These are phyloP conservation scores for Saksenaea vasiformis DNA, from an alignment of 371 early-diverging fungal genomes.

Conservation along the genomic window DNA sequence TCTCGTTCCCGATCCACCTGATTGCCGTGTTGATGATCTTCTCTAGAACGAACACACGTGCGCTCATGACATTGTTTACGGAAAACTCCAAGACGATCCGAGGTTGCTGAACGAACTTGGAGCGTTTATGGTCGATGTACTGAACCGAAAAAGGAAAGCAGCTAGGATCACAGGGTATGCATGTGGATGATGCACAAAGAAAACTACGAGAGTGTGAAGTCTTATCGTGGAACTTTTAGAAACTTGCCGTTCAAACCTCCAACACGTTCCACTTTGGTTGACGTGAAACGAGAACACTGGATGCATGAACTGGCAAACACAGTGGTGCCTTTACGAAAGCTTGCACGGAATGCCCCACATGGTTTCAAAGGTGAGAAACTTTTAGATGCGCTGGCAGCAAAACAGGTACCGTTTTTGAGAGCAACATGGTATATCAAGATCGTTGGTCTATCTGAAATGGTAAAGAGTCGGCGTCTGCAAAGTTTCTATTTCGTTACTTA, in stretches of 20 bases:
- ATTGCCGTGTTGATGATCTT: background rate
- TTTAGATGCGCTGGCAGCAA: constrained; percentile 58
- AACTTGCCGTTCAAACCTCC: constrained; percentile 61
- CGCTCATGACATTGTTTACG: constrained; percentile 54
- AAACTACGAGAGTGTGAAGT: background rate
- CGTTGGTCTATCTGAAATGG: constrained; percentile 65
- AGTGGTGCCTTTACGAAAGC: constrained; percentile 54
- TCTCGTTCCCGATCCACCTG: background rate
- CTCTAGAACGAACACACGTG: constrained; percentile 52
- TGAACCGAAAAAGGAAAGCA: constrained; percentile 54
- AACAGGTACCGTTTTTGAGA: constrained; percentile 68
- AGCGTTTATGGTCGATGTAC: constrained; percentile 59
- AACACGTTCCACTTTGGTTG: constrained; percentile 53
- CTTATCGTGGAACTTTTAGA: constrained; percentile 21
- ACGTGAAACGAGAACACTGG: constrained; percentile 62
- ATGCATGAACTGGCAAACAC: constrained; percentile 60
- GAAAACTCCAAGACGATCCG: constrained; percentile 54
- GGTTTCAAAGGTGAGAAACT: constrained; percentile 71
- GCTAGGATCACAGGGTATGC: constrained; percentile 56
- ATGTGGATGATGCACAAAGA: background rate
- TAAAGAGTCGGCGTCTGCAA: too few species aligned
- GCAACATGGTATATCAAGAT: constrained; percentile 79
- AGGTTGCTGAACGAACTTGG: constrained; percentile 54
- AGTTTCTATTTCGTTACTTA: too few species aligned
- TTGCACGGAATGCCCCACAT: constrained; percentile 63